Conservation (phyloP, 2,329 filamentous ascomycete species). For the Fusarium clavum region DNA sequence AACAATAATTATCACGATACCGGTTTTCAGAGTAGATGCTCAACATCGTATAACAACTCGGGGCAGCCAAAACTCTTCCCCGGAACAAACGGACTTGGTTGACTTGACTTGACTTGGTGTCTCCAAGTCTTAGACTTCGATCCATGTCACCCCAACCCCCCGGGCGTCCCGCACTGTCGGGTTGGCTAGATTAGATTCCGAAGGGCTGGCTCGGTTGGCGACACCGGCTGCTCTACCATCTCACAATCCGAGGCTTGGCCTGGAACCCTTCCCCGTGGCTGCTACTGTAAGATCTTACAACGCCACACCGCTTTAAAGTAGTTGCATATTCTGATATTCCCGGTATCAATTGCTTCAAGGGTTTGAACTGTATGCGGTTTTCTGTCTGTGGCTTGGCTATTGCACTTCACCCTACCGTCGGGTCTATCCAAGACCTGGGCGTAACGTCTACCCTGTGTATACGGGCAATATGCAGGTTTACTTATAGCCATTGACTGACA, state of each 20-base stretch:
- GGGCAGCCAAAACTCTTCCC: constrained; percentile 36
- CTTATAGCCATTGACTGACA: neutral
- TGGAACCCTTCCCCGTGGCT: constrained; percentile 10
- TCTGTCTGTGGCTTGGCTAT: neutral
- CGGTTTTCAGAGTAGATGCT: neutral
- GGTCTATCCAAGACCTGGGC: neutral
- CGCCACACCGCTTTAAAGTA: constrained; percentile 31
- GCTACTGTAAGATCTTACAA: constrained; percentile 3
- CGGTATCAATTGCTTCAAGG: neutral
- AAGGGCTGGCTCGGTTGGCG: constrained; percentile 41
- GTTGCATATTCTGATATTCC: neutral
- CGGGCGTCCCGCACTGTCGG: constrained; percentile 36
- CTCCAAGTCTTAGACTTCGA: constrained; percentile 5
- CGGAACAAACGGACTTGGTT: constrained; percentile 21
- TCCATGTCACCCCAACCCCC: constrained; percentile 25
- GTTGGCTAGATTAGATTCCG: constrained; percentile 42
- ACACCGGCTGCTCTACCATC: constrained; percentile 21
- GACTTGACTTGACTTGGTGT: constrained; percentile 9
- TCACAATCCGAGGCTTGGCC: constrained; percentile 30
- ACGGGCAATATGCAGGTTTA: neutral
- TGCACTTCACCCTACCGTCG: neutral
- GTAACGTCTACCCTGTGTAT: neutral
- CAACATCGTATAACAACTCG: neutral
- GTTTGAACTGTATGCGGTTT: neutral
- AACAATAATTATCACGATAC: neutral